Base-by-base conservation (phyloP, 2,329 filamentous ascomycete species). In the Calonectria henricotiae region DNA sequence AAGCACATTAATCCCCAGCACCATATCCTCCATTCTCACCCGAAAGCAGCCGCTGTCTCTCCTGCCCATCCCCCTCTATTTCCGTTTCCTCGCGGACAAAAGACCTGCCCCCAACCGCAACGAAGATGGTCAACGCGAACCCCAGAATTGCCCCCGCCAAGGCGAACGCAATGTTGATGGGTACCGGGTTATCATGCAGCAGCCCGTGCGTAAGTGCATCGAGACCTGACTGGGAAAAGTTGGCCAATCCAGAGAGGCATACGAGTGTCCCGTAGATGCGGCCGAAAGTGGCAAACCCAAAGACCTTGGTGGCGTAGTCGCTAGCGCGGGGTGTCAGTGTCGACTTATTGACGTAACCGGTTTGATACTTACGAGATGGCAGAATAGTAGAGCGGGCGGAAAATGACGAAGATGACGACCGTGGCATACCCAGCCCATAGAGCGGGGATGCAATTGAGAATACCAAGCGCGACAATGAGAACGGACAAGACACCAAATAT, bases 251-350 rank as follows among this genome's bases (percentile, higher is more conserved):
- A 0, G 93, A 92, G 5, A 93, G 80, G 77, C 92, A 94, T 64
- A 93, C 93, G 67, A 95, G 89, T 4, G 93, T 86, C 15, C 93
- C 93, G 79, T 95, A 95, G 15, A 95, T 92, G 70, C 93, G 93
- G 12, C 93, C 93, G 71, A 95, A 95, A 0, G 92, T 94, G n/a
- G 89, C 87, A 78, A 94, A 94, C 3, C 93, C 93, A 74, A 95
- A 65, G 17, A 65, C 62, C 47, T 55, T 63, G n/a, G 61, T 51
- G 20, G 61, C 44, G 32, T 63, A 63, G 44, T 63, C 61, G 6
- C 61, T 63, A 63, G n/a, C 20, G 20, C 9, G 32, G 39, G 32
- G 39, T 15, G 47, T 20, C 8, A 1, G 25, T 15, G n/a, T 23
- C 20, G 4, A 15, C 7, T 12, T 13, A 23, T 3, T 12, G n/a